Conservation (phyloP, 148 eudicot genomes). For the Rhododendron molle region DNA sequence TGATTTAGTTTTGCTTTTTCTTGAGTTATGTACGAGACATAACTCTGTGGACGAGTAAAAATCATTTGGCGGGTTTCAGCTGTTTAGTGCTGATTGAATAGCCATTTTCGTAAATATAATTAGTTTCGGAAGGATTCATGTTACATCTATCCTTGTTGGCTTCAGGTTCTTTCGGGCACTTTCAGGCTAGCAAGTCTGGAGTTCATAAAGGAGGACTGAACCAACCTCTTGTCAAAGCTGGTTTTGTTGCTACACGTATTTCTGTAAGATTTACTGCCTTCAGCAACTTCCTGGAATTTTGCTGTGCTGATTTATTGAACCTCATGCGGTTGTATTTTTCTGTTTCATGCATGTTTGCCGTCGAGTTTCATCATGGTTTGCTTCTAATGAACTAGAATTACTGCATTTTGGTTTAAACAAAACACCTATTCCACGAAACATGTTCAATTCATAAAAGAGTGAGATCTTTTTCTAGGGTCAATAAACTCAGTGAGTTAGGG, state of each 20-base stretch:
- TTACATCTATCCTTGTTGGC: conserved; percentile 1
- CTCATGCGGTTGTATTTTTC: neutral
- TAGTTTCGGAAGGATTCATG: neutral
- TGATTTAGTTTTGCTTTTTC: neutral
- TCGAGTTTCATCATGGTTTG: neutral
- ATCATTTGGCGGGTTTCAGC: neutral
- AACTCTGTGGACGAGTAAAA: neutral
- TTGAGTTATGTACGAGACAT: neutral
- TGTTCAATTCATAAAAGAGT: neutral
- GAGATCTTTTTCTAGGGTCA: neutral
- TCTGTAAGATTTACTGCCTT: conserved; percentile 51
- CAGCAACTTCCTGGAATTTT: neutral
- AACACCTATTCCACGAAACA: neutral
- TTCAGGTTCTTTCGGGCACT: conserved; percentile 96
- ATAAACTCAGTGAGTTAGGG: neutral
- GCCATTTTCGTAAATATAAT: neutral
- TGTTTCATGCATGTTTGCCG: neutral
- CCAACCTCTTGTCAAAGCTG: conserved; percentile 81
- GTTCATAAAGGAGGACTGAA: conserved; percentile 85
- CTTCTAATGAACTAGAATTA: neutral
- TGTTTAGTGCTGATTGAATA: neutral
- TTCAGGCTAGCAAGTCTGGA: conserved; percentile 98
- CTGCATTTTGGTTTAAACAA: neutral
- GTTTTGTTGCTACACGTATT: conserved; percentile 96
- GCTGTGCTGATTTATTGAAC: neutral